Percentiles rank a stretch among this genome's conserved stretches.
Evolutionary conservation across 352 stramenopile species (phyloP).

Genomic region (Phytopythium cucurbitacearum): DNA sequence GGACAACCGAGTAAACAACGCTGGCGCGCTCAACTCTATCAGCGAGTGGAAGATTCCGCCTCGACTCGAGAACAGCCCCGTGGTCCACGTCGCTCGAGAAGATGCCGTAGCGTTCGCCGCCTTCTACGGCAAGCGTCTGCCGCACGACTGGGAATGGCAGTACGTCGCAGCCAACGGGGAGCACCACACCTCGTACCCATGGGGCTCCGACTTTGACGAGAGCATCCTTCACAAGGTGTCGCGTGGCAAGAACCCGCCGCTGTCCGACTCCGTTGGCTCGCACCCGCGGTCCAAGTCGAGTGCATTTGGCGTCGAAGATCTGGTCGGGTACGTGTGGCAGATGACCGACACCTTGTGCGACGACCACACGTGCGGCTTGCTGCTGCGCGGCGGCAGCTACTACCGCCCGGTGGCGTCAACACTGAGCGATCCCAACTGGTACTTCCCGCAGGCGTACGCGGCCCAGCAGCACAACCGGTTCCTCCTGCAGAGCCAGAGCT

Average conservation of each 20-base stretch:
- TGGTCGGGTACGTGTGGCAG: slow-evolving; percentile 83
- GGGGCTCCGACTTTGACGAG: slow-evolving; percentile 33
- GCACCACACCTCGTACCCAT: slow-evolving; percentile 55
- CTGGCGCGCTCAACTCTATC: slow-evolving; percentile 2
- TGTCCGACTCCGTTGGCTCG: slow-evolving; percentile 41
- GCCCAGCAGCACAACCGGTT: slow-evolving; percentile 72
- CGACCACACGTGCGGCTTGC: slow-evolving; percentile 66
- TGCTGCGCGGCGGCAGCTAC: slow-evolving; percentile 72
- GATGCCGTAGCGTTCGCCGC: slow-evolving; percentile 62
- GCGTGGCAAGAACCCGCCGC: slow-evolving; percentile 32
- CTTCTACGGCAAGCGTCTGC: slow-evolving; percentile 72
- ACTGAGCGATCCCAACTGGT: slow-evolving; percentile 79
- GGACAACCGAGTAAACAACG: slow-evolving; percentile 28
- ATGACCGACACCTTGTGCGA: slow-evolving; percentile 87
- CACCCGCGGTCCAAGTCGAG: slow-evolving; percentile 40
- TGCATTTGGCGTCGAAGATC: slow-evolving; percentile 57
- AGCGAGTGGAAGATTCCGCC: slow-evolving; percentile 43
- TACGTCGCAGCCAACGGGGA: slow-evolving; percentile 75
- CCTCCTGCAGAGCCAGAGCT: slow-evolving; percentile 65
- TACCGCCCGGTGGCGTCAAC: slow-evolving; percentile 69
- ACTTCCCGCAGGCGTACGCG: slow-evolving; percentile 68
- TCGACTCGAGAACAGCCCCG: slow-evolving; percentile 45
- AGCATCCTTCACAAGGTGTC: slow-evolving; percentile 16
- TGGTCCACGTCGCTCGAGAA: slow-evolving; percentile 74
- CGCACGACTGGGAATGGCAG: slow-evolving; percentile 86